A percentile compares a stretch with the other conserved stretches of the same genome.
phyloP scores from a whole-genome alignment of 2,329 filamentous ascomycete species.

The Fusarium citri region DNA sequence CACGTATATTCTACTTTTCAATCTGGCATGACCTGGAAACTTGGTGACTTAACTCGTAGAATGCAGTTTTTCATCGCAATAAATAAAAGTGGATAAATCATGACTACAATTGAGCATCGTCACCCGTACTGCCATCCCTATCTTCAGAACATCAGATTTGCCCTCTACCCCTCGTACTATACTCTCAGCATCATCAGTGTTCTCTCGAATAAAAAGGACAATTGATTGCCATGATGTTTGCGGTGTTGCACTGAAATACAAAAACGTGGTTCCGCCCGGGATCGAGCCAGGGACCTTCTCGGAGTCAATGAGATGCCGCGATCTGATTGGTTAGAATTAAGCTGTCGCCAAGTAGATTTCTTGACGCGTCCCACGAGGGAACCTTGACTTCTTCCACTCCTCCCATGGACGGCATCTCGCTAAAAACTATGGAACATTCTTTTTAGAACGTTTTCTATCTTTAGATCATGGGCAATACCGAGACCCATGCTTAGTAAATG shows the following conservation, averaged over 20 bases:
- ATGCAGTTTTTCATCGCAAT: rapidly evolving
- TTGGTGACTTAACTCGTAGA: background rate
- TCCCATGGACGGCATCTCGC: background rate
- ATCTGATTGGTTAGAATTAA: background rate
- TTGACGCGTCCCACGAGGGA: background rate
- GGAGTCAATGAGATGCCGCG: conserved; percentile 6
- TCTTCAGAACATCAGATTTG: background rate
- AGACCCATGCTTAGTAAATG: background rate
- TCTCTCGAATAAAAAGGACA: background rate
- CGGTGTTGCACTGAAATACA: background rate
- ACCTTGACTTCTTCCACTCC: background rate
- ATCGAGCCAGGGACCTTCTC: conserved; percentile 17
- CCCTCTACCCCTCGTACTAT: rapidly evolving
- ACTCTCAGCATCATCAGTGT: rapidly evolving
- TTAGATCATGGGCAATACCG: background rate
- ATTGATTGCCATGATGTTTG: background rate
- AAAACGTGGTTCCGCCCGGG: conserved; percentile 17
- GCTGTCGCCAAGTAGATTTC: background rate
- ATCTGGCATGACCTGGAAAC: background rate
- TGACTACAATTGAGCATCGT: background rate
- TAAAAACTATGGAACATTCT: background rate
- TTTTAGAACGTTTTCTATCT: background rate
- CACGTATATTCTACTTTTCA: background rate
- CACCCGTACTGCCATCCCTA: rapidly evolving
- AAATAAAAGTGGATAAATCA: rapidly evolving